These are phyloP conservation scores for Saccharomyces mikatae DNA, from an alignment of 805 yeast genomes.

Conservation along the genomic window DNA sequence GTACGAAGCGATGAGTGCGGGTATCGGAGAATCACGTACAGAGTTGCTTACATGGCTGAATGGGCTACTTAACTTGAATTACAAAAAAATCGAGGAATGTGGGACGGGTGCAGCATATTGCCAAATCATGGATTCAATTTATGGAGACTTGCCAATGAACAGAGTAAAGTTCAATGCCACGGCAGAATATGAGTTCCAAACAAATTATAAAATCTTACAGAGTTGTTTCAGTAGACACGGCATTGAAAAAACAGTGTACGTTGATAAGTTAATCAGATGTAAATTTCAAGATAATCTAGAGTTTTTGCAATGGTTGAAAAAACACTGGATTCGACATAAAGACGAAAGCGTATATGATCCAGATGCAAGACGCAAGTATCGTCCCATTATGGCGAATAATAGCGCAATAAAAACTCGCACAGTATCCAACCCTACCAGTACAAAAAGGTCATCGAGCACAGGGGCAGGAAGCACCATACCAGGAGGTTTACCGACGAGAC, in stretches of 20 bases:
- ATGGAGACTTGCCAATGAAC: conserved; percentile 71
- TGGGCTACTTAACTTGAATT: conserved; percentile 51
- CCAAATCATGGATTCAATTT: conserved; percentile 81
- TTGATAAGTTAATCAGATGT: conserved; percentile 76
- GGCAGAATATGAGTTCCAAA: conserved; percentile 66
- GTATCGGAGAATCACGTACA: conserved; percentile 67
- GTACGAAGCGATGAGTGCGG: conserved; percentile 11
- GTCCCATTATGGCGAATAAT: conserved; percentile 12
- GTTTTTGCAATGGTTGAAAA: conserved; percentile 85
- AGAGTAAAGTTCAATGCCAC: conserved; percentile 66
- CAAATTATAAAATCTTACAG: conserved; percentile 82
- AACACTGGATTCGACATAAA: conserved; percentile 70
- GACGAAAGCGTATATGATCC: conserved; percentile 71
- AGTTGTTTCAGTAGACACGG: conserved; percentile 63
- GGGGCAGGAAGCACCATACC: background rate
- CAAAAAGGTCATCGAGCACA: conserved; percentile 7
- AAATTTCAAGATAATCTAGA: conserved; percentile 90
- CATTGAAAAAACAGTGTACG: conserved; percentile 68
- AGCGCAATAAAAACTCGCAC: conserved; percentile 1
- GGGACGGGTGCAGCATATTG: conserved; percentile 96
- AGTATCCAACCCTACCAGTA: conserved; percentile 1
- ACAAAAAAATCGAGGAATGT: conserved; percentile 80
- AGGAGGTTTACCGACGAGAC: conserved; percentile 1
- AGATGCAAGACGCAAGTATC: conserved; percentile 41
- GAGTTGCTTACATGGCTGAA: conserved; percentile 85